Conservation (phyloP, 176 grass and related monocot species). For the Thalia dealbata region DNA sequence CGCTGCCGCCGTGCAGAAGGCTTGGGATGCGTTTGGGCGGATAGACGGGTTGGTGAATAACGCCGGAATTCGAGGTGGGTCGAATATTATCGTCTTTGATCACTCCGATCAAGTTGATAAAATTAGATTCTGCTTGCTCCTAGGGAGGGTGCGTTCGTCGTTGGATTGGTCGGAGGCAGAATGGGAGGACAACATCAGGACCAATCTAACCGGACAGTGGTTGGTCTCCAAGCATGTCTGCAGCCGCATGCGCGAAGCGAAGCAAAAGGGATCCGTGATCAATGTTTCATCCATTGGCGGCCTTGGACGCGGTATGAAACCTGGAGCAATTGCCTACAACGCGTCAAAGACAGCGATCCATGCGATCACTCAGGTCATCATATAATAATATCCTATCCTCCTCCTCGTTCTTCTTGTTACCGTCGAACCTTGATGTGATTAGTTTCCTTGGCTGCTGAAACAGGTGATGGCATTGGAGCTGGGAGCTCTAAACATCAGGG, state of each 20-base stretch:
- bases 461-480: conserved; percentile 43
- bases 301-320: conserved; percentile 24
- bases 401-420: no score
- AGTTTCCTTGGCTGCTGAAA: neutral
- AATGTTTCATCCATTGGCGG: conserved; percentile 32
- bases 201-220: conserved; percentile 37
- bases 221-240: conserved; percentile 38
- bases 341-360: conserved; percentile 31
- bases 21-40: conserved; percentile 32
- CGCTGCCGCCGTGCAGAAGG: conserved; percentile 24
- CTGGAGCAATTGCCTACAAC: conserved; percentile 24
- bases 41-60: conserved; percentile 41
- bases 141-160: conserved; percentile 27
- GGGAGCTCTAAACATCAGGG: conserved; percentile 25
- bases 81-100: no score
- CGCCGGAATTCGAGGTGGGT: conserved; percentile 34
- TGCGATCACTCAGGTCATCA: conserved; percentile 22
- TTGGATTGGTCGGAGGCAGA: conserved; percentile 40
- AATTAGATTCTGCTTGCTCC: no score
- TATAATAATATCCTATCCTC: neutral
- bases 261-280: conserved; percentile 34
- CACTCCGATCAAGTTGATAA: no score
- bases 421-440: no score
- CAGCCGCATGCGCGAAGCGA: conserved; percentile 31
- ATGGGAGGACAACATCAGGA: conserved; percentile 29